A percentile compares a stretch with the other conserved stretches of the same genome.
Conservation (phyloP, 306 rosid genomes). For the Corylus americana region DNA sequence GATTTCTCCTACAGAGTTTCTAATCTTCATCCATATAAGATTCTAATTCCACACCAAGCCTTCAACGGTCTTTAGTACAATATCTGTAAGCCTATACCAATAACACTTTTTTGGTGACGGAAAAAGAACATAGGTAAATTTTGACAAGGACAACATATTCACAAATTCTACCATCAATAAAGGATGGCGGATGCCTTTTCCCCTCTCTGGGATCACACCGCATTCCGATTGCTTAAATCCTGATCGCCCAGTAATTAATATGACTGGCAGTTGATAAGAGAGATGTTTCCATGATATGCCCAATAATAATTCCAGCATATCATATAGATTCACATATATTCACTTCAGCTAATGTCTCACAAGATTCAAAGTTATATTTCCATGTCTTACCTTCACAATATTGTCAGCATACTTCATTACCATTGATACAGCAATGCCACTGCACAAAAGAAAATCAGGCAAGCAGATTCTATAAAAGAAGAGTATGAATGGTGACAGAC, state of each 20-base stretch:
- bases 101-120: background rate
- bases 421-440: slow-evolving; percentile 99
- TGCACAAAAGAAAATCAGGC: slow-evolving; percentile 40
- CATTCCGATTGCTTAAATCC: no score
- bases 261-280: background rate
- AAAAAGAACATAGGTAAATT: background rate
- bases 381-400: slow-evolving; percentile 81
- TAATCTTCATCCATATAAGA: background rate
- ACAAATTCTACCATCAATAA: background rate
- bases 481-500: slow-evolving; percentile 3
- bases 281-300: background rate
- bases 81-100: background rate
- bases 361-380: slow-evolving; percentile 22
- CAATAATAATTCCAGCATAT: background rate
- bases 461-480: slow-evolving; percentile 10
- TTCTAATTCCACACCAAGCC: background rate
- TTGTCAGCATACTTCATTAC: slow-evolving; percentile 98
- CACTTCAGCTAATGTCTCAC: slow-evolving; percentile 12
- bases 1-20: background rate
- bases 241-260: no score
- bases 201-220: background rate
- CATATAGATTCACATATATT: slow-evolving; percentile 14
- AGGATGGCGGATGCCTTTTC: background rate
- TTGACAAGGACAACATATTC: background rate
- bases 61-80: background rate